phyloP scores from a whole-genome alignment of 768 basidiomycete species.

The Tylopilus plumbeoviolaceoides region DNA sequence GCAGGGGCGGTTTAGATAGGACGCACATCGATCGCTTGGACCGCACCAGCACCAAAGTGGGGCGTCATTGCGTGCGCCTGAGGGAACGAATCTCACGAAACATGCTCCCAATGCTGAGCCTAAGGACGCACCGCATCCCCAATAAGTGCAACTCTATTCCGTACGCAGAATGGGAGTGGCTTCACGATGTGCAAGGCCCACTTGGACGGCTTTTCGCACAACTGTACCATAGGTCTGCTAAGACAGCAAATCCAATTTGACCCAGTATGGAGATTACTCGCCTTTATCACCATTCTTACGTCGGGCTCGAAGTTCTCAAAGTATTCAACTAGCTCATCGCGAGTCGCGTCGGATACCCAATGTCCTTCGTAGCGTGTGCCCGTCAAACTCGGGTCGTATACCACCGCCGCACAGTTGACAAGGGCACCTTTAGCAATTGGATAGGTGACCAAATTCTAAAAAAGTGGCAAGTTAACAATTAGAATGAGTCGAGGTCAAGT shows the following conservation, averaged over 20 bases:
- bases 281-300: constrained; percentile 28
- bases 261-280: neutral
- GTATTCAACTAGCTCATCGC: constrained; percentile 31
- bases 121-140: constrained; percentile 44
- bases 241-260: neutral
- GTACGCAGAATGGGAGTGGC: constrained; percentile 37
- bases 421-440: constrained; percentile 36
- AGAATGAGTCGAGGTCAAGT: neutral
- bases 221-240: constrained; percentile 17
- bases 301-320: constrained; percentile 38
- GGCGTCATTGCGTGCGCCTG: neutral
- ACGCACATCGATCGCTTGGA: neutral
- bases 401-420: constrained; percentile 35
- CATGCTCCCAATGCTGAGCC: no score
- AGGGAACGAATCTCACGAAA: neutral
- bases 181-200: constrained; percentile 45
- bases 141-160: constrained; percentile 40
- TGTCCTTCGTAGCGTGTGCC: constrained; percentile 31
- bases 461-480: neutral
- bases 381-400: constrained; percentile 26
- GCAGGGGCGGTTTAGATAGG: neutral
- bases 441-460: constrained; percentile 38
- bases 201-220: constrained; percentile 33
- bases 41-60: neutral
- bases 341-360: constrained; percentile 27